A percentile compares a stretch with the other conserved stretches of the same genome.
Evolutionary conservation across 2,329 filamentous ascomycete genomes (phyloP).

Genomic region (Beauveria rudraprayagi): DNA sequence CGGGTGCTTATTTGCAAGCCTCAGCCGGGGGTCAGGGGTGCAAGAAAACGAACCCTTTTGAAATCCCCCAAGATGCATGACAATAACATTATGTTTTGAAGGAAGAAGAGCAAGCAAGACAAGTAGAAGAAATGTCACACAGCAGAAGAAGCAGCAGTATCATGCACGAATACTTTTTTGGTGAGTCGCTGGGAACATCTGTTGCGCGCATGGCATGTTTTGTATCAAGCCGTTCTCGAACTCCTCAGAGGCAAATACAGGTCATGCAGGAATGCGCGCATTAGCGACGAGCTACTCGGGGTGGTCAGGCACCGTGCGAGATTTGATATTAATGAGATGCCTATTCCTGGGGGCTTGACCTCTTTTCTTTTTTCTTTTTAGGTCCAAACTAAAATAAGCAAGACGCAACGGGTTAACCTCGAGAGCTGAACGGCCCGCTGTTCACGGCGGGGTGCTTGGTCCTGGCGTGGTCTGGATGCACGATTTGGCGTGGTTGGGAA

Average conservation of each 20-base stretch:
- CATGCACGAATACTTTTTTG: not conserved
- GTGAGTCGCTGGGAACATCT: not conserved
- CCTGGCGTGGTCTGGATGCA: not conserved
- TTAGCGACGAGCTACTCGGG: no score
- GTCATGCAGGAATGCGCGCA: not conserved
- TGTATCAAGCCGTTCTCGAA: not conserved
- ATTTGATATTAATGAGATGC: no score
- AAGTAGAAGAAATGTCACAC: no score
- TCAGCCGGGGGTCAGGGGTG: no score
- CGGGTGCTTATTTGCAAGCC: not conserved
- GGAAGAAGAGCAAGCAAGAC: no score
- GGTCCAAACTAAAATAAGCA: not conserved
- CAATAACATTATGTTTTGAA: no score
- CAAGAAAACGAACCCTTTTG: not conserved
- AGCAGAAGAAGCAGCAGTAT: not conserved
- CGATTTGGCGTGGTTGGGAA: not conserved
- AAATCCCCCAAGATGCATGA: not conserved
- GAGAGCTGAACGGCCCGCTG: conserved; percentile 1
- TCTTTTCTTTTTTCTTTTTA: not conserved
- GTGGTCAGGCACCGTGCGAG: no score
- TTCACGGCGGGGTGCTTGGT: not conserved
- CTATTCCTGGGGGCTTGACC: no score
- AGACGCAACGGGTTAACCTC: not conserved
- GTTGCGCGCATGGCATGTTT: not conserved
- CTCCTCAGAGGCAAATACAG: not conserved